phyloP scores from a whole-genome alignment of 495 filamentous ascomycete species.

The Lophiostoma macrostomum region DNA sequence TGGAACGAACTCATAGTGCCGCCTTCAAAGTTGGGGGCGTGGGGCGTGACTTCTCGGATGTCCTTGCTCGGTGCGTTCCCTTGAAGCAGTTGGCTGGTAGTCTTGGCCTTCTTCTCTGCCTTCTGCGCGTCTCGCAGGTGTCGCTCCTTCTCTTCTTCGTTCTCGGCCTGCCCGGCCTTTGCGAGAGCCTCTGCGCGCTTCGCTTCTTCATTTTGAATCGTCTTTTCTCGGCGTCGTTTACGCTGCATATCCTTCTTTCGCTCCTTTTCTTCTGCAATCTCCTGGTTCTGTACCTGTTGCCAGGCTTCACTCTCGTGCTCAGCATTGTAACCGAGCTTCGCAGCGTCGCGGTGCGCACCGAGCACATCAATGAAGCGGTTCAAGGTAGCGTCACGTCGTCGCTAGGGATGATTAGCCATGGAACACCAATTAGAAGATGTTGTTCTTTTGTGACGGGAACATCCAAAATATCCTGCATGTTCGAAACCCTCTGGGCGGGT shows the following conservation, averaged over 20 bases:
- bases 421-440: no score
- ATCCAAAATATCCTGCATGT: no score
- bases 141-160: slow-evolving; percentile 74
- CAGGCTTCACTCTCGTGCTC: slow-evolving; percentile 66
- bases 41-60: slow-evolving; percentile 66
- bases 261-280: slow-evolving; percentile 93
- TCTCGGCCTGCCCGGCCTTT: slow-evolving; percentile 68
- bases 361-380: slow-evolving; percentile 53
- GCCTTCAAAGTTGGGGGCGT: slow-evolving; percentile 81
- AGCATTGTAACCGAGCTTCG: slow-evolving; percentile 54
- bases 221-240: slow-evolving; percentile 94
- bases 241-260: slow-evolving; percentile 99
- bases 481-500: no score
- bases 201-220: slow-evolving; percentile 77
- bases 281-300: slow-evolving; percentile 80
- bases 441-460: no score
- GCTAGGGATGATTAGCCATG: slow-evolving; percentile 41
- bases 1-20: slow-evolving; percentile 84
- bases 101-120: slow-evolving; percentile 82
- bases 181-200: slow-evolving; percentile 79
- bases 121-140: slow-evolving; percentile 76
- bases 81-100: slow-evolving; percentile 76
- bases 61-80: slow-evolving; percentile 81
- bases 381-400: slow-evolving; percentile 53
- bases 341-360: slow-evolving; percentile 51